Evolutionary conservation across 306 rosid genomes (phyloP).

Genomic region (Prunus mume): DNA sequence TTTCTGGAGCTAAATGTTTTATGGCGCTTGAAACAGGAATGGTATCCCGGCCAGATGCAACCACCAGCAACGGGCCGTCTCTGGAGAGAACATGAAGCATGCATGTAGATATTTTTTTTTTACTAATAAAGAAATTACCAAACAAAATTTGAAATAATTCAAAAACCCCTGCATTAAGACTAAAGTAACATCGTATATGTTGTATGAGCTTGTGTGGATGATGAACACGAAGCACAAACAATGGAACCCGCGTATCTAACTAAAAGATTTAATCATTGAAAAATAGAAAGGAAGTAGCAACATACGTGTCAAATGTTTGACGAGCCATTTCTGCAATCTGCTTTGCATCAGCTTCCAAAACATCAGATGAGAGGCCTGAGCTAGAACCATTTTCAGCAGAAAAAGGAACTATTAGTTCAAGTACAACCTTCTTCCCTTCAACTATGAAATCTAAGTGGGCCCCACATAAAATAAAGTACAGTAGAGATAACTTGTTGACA

Average conservation of each 20-base stretch:
- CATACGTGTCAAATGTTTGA: constrained; percentile 43
- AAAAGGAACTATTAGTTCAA: constrained; percentile 2
- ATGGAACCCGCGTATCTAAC: not conserved
- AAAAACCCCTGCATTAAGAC: no score
- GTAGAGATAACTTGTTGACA: not conserved
- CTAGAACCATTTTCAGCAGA: constrained; percentile 27
- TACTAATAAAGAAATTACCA: not conserved
- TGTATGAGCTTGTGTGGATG: not conserved
- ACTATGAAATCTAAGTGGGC: not conserved
- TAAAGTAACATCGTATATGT: not conserved
- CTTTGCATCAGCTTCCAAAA: constrained; percentile 80
- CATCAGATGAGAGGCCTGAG: constrained; percentile 45
- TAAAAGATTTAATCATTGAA: not conserved
- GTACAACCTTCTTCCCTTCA: not conserved
- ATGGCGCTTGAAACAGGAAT: constrained; percentile 74
- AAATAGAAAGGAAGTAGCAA: not conserved
- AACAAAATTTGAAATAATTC: not conserved
- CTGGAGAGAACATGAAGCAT: constrained; percentile 30
- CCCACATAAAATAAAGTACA: not conserved
- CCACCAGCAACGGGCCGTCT: constrained; percentile 80
- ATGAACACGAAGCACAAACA: not conserved
- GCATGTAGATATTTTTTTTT: not conserved
- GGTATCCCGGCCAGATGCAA: constrained; percentile 90
- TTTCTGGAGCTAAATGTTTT: constrained; percentile 81
- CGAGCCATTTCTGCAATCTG: constrained; percentile 70